Evolutionary conservation across 495 filamentous ascomycete species (phyloP), one percentile per base, ranked within the genome.

Genomic region (Barbatosphaeria neglecta): DNA sequence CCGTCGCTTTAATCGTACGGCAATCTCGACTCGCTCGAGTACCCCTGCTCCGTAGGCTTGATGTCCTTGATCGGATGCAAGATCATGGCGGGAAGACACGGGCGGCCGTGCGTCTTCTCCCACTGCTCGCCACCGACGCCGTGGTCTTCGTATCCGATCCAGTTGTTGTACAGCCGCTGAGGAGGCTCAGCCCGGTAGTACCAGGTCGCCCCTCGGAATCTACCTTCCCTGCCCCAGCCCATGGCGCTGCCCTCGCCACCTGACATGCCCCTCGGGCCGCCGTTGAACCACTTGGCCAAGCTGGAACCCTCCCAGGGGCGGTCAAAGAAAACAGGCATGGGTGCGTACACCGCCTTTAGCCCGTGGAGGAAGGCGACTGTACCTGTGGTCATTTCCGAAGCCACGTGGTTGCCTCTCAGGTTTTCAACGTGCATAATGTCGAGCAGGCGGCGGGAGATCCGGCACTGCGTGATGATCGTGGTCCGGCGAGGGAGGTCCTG

Each of bases 251-350:
- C 67, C 17, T 67, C 56, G 41, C 66, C 62, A 43, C 74, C 72
- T 23, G 61, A 63, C 49, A 70, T 65, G 1, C 70, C 70, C 39
- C 63, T 66, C 13, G 62, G 66, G 4, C 72, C 70, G 0, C 77
- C 68, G 47, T 88, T 87, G 62, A 84, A 83, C 54, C 74, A 76
- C 41, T 60, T 68, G 9, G 77, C 72, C 33, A 82, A 56, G 48
- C 74, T 74, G 16, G 64, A 56, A 1, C 73, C 69, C 20, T 63
- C 62, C 76, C 81, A 86, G 9, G 66, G 62, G 22, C 72, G 65
- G 47, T 85, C 82, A 17, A 80, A 74, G 58, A 76, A 88, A 40
- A 87, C 79, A 0, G 84, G 83, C 54, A 86, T 78, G 4, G 82
- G 82, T 11, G 74, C 76, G 42, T 74, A 79, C 6, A 84, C 78